These are phyloP conservation scores for Sonneratia caseolaris DNA, from an alignment of 345 rosid species.

Conservation along the genomic window DNA sequence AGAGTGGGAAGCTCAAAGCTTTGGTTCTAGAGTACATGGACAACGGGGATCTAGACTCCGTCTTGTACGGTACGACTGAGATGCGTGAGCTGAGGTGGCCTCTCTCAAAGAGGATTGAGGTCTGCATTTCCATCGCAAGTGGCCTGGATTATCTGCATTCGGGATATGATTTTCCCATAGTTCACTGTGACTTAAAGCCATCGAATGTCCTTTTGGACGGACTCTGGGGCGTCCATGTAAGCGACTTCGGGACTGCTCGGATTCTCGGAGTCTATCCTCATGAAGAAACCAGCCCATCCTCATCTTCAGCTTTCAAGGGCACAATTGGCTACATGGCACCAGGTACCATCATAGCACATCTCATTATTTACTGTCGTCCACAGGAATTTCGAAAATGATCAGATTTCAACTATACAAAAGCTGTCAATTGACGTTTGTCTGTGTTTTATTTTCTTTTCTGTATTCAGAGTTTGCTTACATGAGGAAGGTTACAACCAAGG, in stretches of 20 bases:
- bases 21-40: conserved; percentile 67
- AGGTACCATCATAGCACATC: conserved; percentile 25
- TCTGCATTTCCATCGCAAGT: conserved; percentile 48
- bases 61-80: conserved; percentile 31
- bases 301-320: conserved; percentile 65
- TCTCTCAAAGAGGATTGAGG: conserved; percentile 35
- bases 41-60: conserved; percentile 62
- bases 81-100: conserved; percentile 31
- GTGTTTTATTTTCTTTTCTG: background rate
- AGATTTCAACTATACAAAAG: no score
- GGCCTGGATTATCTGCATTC: conserved; percentile 72
- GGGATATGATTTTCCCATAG: conserved; percentile 61
- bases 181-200: conserved; percentile 87
- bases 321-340: conserved; percentile 94
- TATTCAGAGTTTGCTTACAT: conserved; percentile 73
- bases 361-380: background rate
- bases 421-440: background rate
- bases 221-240: conserved; percentile 62
- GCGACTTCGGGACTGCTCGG: conserved; percentile 94
- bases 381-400: background rate
- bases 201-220: conserved; percentile 65
- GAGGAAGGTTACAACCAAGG: conserved; percentile 69
- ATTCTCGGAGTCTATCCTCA: conserved; percentile 52
- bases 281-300: conserved; percentile 34
- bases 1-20: conserved; percentile 66